Evolutionary conservation across 2,329 filamentous ascomycete species (phyloP).

Genomic region (Pseudogymnoascus sp.): DNA sequence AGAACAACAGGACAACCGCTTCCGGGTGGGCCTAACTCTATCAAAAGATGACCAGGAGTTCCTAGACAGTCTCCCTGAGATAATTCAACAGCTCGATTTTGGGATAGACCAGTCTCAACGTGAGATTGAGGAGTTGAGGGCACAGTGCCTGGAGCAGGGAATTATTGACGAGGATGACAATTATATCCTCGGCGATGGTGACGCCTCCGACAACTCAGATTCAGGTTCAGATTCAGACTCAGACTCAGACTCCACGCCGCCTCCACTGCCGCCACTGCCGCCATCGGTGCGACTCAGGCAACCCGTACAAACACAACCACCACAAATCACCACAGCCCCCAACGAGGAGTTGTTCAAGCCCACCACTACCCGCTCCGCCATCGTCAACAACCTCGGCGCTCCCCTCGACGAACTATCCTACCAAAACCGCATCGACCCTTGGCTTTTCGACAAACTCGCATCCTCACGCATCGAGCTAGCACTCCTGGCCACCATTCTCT

Average conservation of each 20-base stretch:
- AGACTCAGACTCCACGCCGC: background rate
- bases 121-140: constrained; percentile 13
- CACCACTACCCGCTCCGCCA: background rate
- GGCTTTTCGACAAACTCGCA: background rate
- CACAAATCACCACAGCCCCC: background rate
- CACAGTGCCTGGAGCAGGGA: constrained; percentile 16
- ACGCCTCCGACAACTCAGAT: background rate
- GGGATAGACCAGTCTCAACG: constrained; percentile 12
- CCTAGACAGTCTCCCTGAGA: constrained; percentile 16
- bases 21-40: constrained; percentile 10
- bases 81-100: constrained; percentile 6
- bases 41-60: constrained; percentile 16
- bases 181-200: background rate
- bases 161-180: constrained; percentile 20
- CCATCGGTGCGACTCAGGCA: background rate
- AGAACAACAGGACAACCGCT: constrained; percentile 3
- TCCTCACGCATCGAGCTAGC: background rate
- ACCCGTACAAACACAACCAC: background rate
- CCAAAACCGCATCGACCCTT: background rate
- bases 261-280: background rate
- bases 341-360: background rate
- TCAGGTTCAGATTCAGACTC: too few species aligned
- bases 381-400: background rate
- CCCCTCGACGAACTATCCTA: background rate
- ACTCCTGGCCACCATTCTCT: background rate